Evolutionary conservation across 2,329 filamentous ascomycete species (phyloP).

Genomic region (Gnomoniopsis smithogilvyi): DNA sequence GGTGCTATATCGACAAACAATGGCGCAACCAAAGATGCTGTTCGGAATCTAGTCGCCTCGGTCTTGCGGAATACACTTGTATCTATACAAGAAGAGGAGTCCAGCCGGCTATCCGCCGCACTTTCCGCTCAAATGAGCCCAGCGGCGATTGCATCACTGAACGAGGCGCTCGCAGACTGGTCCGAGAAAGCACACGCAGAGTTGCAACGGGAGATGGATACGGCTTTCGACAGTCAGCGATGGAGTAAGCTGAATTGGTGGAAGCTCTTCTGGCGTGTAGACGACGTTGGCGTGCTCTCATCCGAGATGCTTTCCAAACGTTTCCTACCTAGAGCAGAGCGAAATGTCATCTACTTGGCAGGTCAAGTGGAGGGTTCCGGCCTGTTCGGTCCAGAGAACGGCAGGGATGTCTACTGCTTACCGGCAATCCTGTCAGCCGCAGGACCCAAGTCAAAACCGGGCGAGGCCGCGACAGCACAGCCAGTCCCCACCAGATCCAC

Average conservation of each 20-base stretch:
- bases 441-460: not conserved
- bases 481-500: slow-evolving; percentile 6
- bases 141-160: slow-evolving; percentile 47
- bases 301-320: slow-evolving; percentile 72
- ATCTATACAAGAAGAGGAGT: slow-evolving; percentile 49
- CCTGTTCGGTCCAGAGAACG: slow-evolving; percentile 13
- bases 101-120: slow-evolving; percentile 31
- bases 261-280: slow-evolving; percentile 92
- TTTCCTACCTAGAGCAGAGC: slow-evolving; percentile 77
- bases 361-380: slow-evolving; percentile 50
- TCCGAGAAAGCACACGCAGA: slow-evolving; percentile 79
- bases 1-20: slow-evolving; percentile 37
- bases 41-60: slow-evolving; percentile 65
- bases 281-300: slow-evolving; percentile 83
- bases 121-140: slow-evolving; percentile 30
- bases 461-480: not conserved
- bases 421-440: slow-evolving; percentile 20
- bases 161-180: slow-evolving; percentile 64
- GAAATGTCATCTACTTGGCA: slow-evolving; percentile 76
- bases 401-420: slow-evolving; percentile 21
- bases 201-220: slow-evolving; percentile 73
- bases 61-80: slow-evolving; percentile 55
- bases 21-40: slow-evolving; percentile 57
- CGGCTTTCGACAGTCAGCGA: slow-evolving; percentile 69
- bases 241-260: slow-evolving; percentile 89